A percentile compares a stretch with the other conserved stretches of the same genome.
Conservation (phyloP, 345 rosid species). For the Bruguiera sexangula region DNA sequence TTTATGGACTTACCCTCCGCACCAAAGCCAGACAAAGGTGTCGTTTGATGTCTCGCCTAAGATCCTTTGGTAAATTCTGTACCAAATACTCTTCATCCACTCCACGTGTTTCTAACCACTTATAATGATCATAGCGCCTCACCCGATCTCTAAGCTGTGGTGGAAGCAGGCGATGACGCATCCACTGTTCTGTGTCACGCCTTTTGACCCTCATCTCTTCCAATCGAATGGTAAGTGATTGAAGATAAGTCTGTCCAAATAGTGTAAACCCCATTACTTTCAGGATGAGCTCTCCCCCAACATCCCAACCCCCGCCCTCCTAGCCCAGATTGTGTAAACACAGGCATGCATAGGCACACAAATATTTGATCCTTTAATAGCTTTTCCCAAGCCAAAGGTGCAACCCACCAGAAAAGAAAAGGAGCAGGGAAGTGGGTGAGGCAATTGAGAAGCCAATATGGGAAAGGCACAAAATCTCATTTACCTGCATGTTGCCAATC, state of each 20-base stretch:
- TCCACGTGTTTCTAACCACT: conserved; percentile 95
- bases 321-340: too few species aligned
- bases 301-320: too few species aligned
- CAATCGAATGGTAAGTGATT: conserved; percentile 85
- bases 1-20: conserved; percentile 63
- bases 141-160: conserved; percentile 79
- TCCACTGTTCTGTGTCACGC: conserved; percentile 99
- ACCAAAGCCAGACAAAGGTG: conserved; percentile 94
- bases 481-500: conserved; percentile 98
- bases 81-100: conserved; percentile 88
- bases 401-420: too few species aligned
- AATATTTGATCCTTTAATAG: too few species aligned
- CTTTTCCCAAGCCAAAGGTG: too few species aligned
- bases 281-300: background rate
- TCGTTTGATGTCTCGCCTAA: conserved; percentile 90
- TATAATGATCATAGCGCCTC: conserved; percentile 90
- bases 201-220: conserved; percentile 98
- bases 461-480: too few species aligned
- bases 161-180: conserved; percentile 98
- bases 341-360: too few species aligned
- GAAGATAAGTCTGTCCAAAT: conserved; percentile 83
- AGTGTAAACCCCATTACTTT: conserved; percentile 6
- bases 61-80: conserved; percentile 90
- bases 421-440: too few species aligned
- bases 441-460: too few species aligned